These are phyloP conservation scores for Leccinum variicolor DNA, from an alignment of 768 basidiomycete species.

Conservation along the genomic window DNA sequence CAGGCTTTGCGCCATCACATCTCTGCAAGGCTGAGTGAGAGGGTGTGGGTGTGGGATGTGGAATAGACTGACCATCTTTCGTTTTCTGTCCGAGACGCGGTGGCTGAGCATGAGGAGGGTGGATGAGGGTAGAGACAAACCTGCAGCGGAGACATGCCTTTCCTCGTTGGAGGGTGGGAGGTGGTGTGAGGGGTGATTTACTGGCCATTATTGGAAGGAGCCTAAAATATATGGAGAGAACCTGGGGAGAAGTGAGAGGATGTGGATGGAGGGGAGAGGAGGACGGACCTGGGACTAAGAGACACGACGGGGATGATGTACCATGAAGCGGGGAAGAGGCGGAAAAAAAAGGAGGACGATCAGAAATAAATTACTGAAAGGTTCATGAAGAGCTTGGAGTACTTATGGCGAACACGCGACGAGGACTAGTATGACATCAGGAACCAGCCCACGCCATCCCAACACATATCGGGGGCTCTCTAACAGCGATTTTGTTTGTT, in stretches of 20 bases:
- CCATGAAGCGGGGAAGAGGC: constrained; percentile 19
- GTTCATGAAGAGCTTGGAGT: constrained; percentile 28
- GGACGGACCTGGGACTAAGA: constrained; percentile 10
- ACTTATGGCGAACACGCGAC: constrained; percentile 29
- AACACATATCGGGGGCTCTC: constrained; percentile 18
- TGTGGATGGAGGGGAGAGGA: neutral
- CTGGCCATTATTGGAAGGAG: constrained; percentile 34
- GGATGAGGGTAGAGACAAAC: constrained; percentile 32
- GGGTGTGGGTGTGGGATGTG: neutral
- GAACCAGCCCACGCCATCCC: constrained; percentile 14
- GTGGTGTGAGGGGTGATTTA: constrained; percentile 27
- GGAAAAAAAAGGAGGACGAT: constrained; percentile 6
- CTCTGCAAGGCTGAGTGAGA: constrained; percentile 41
- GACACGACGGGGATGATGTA: constrained; percentile 22
- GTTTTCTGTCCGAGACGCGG: constrained; percentile 43
- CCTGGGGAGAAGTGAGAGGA: constrained; percentile 12
- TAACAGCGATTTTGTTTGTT: constrained; percentile 23
- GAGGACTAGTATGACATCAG: constrained; percentile 5
- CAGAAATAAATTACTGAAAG: constrained; percentile 28
- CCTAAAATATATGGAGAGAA: constrained; percentile 34
- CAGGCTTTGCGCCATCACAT: constrained; percentile 74
- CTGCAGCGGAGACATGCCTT: constrained; percentile 74
- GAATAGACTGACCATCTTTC: constrained; percentile 55
- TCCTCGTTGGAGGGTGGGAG: constrained; percentile 55
- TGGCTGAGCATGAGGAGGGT: constrained; percentile 12